phyloP scores from a whole-genome alignment of 2,329 filamentous ascomycete species.

The Paraconiothyrium brasiliense region DNA sequence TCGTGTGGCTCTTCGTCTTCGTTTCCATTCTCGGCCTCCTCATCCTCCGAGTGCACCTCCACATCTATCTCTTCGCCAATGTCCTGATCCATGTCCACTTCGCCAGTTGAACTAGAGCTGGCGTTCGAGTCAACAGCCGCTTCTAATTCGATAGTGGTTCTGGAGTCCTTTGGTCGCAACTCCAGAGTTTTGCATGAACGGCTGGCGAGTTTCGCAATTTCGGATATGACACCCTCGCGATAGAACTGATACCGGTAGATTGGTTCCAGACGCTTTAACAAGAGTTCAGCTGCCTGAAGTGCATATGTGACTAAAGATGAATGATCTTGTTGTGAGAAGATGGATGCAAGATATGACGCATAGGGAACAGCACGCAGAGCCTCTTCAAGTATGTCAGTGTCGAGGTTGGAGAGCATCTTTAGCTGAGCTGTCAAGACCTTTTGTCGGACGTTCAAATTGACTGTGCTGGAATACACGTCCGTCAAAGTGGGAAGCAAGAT shows the following conservation, averaged over 20 bases:
- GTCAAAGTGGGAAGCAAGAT: slow-evolving; percentile 95
- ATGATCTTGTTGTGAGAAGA: slow-evolving; percentile 94
- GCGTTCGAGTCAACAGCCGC: slow-evolving; percentile 33
- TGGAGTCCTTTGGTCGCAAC: slow-evolving; percentile 38
- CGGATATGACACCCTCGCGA: slow-evolving; percentile 91
- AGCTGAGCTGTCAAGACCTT: slow-evolving; percentile 95
- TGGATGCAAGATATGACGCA: slow-evolving; percentile 93
- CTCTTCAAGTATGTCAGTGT: slow-evolving; percentile 83
- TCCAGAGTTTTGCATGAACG: slow-evolving; percentile 49
- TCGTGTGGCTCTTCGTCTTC: slow-evolving; percentile 64
- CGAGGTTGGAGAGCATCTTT: slow-evolving; percentile 97
- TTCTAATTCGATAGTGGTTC: slow-evolving; percentile 36
- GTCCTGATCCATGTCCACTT: slow-evolving; percentile 53
- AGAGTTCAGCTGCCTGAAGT: slow-evolving; percentile 86
- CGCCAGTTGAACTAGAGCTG: slow-evolving; percentile 33
- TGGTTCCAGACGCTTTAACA: slow-evolving; percentile 82
- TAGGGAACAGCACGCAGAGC: slow-evolving; percentile 89
- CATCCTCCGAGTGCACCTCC: slow-evolving; percentile 62
- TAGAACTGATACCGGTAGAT: slow-evolving; percentile 98
- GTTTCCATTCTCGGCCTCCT: slow-evolving; percentile 63
- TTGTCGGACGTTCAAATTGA: slow-evolving; percentile 92
- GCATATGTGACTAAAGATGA: slow-evolving; percentile 85
- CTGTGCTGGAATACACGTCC: slow-evolving; percentile 96
- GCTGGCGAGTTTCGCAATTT: slow-evolving; percentile 83
- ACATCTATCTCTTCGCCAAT: slow-evolving; percentile 63